A percentile compares a stretch with the other conserved stretches of the same genome.
Evolutionary conservation across 1,139 yeast genomes (phyloP).

Genomic region (Hansenula lynferdii): DNA sequence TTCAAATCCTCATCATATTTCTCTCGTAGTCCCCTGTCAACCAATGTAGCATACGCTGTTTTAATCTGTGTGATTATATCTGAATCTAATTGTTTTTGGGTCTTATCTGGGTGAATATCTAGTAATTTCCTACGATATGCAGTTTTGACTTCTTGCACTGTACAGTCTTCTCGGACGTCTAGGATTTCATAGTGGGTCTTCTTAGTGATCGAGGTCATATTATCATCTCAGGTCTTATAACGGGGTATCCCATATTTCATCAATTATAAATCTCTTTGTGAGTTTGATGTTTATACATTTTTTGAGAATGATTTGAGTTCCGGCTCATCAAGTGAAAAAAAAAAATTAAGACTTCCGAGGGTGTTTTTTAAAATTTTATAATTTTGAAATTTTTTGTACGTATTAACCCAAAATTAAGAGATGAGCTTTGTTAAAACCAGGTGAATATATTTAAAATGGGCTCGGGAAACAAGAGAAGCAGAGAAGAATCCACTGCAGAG

Average conservation of each 20-base stretch:
- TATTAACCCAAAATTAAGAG: neutral
- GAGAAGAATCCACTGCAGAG: conserved; percentile 16
- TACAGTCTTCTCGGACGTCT: conserved; percentile 38
- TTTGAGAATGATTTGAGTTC: neutral
- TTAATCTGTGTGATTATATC: conserved; percentile 41
- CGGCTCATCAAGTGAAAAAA: neutral
- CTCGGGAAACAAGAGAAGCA: conserved; percentile 12
- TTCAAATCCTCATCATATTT: conserved; percentile 46
- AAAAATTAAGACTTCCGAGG: neutral
- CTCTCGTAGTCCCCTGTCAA: conserved; percentile 33
- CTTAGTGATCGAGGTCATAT: neutral
- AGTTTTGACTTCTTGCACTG: conserved; percentile 40
- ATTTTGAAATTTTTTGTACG: neutral
- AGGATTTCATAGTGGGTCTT: conserved; percentile 46
- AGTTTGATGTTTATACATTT: too few species aligned
- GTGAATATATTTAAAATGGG: neutral
- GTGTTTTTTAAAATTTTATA: neutral
- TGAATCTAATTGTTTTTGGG: conserved; percentile 17
- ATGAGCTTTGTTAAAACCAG: conserved; percentile 3
- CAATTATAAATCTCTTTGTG: too few species aligned
- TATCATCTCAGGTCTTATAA: too few species aligned
- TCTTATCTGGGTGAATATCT: conserved; percentile 73
- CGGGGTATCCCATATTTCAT: too few species aligned
- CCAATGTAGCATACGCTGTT: conserved; percentile 54
- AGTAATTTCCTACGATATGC: conserved; percentile 63